Conservation (phyloP, 345 rosid species). For the Eucalyptus shirleyi region DNA sequence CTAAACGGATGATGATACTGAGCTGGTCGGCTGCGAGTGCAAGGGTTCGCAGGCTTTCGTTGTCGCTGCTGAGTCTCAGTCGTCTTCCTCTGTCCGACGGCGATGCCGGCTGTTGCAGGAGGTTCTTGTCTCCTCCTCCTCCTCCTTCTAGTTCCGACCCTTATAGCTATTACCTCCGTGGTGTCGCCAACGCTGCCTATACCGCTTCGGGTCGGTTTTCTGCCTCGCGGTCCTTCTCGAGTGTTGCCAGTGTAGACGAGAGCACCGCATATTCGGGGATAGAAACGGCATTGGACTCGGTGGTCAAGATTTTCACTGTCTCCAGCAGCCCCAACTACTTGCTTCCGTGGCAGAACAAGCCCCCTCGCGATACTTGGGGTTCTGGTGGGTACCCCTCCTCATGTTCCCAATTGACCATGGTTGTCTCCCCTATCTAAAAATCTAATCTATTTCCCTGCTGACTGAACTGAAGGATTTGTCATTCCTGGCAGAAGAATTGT, state of each 20-base stretch:
- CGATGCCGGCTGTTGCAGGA: background rate
- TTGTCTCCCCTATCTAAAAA: background rate
- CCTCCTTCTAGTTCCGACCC: background rate
- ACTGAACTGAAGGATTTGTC: slow-evolving; percentile 26
- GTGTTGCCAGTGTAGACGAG: background rate
- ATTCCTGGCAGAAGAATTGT: slow-evolving; percentile 61
- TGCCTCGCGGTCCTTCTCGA: background rate
- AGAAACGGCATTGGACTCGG: slow-evolving; percentile 49
- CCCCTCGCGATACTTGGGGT: slow-evolving; percentile 67
- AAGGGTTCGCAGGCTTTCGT: background rate
- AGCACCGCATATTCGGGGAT: slow-evolving; percentile 11
- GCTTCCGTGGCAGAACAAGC: slow-evolving; percentile 74
- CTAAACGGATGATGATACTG: background rate
- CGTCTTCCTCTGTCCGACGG: background rate
- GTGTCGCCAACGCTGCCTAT: background rate
- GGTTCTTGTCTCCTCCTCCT: background rate
- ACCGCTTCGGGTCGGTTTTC: background rate
- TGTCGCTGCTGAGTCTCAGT: background rate
- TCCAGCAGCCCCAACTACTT: slow-evolving; percentile 41
- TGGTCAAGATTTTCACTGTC: slow-evolving; percentile 57
- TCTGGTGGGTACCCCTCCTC: slow-evolving; percentile 25
- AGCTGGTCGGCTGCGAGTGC: background rate
- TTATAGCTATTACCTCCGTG: background rate
- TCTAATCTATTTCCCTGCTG: background rate
- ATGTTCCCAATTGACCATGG: background rate